Percentiles rank a stretch among this genome's conserved stretches.
Evolutionary conservation across 257 asterid genomes (phyloP).

Genomic region (Ligustrum vulgare): DNA sequence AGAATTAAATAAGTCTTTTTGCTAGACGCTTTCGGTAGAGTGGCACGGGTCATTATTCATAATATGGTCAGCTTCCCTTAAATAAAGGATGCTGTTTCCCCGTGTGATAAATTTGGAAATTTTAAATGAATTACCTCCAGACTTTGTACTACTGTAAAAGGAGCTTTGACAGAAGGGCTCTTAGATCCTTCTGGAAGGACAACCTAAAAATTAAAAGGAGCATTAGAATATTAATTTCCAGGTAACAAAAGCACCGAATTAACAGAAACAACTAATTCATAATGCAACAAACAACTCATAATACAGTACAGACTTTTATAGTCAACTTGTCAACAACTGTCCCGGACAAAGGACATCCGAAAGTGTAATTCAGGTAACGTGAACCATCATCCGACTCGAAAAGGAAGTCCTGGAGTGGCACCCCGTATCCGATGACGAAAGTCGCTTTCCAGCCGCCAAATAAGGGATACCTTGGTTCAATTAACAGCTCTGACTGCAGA

Average conservation of each 20-base stretch:
- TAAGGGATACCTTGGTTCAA: conserved; percentile 95
- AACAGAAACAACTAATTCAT: conserved; percentile 17
- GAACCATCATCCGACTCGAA: conserved; percentile 74
- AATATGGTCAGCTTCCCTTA: conserved; percentile 1
- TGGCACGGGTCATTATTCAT: not conserved
- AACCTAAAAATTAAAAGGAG: conserved; percentile 50
- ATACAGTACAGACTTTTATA: conserved; percentile 56
- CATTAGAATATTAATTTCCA: conserved; percentile 22
- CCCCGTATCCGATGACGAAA: conserved; percentile 83
- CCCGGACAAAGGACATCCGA: conserved; percentile 86
- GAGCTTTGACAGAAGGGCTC: conserved; percentile 65
- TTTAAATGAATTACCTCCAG: conserved; percentile 58
- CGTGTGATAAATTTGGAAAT: conserved; percentile 12
- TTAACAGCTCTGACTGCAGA: conserved; percentile 84
- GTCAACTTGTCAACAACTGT: conserved; percentile 87
- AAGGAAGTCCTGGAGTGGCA: conserved; percentile 89
- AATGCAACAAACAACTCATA: conserved; percentile 7
- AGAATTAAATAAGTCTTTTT: not conserved
- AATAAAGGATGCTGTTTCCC: conserved; percentile 15
- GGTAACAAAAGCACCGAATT: conserved; percentile 12
- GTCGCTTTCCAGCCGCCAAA: conserved; percentile 99
- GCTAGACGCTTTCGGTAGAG: conserved; percentile 11
- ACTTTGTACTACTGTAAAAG: conserved; percentile 68
- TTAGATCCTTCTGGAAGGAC: conserved; percentile 97
- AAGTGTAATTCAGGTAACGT: conserved; percentile 87